Conservation (phyloP, 1,284 basidiomycete species). For the Rhodotorula glutinis region DNA sequence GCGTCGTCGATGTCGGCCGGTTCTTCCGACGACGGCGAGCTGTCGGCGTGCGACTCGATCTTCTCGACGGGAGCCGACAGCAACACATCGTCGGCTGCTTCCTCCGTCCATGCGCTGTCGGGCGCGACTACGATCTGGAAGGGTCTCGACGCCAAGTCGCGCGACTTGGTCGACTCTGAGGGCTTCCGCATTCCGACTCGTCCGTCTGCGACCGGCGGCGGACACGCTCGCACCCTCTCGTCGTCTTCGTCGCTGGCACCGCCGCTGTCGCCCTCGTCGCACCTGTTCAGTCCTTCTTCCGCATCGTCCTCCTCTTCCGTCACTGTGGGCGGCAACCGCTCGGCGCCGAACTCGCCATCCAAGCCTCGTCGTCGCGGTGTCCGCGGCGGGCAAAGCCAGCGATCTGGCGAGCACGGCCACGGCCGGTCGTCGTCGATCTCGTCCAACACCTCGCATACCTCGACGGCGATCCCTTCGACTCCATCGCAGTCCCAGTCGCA, state of each 20-base stretch:
- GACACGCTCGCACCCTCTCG: slow-evolving; percentile 10
- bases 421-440: slow-evolving; percentile 30
- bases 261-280: slow-evolving; percentile 26
- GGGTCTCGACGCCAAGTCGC: slow-evolving; percentile 22
- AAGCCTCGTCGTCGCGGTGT: slow-evolving; percentile 40
- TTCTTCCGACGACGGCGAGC: slow-evolving; percentile 25
- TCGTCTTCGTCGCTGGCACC: slow-evolving; percentile 12
- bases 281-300: not conserved
- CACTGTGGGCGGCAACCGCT: slow-evolving; percentile 14
- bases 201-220: not conserved
- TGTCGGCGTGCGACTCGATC: slow-evolving; percentile 31
- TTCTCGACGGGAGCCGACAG: slow-evolving; percentile 26
- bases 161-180: slow-evolving; percentile 25
- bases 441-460: slow-evolving; percentile 30
- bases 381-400: slow-evolving; percentile 32
- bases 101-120: slow-evolving; percentile 4
- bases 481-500: slow-evolving; percentile 8
- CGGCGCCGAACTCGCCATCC: slow-evolving; percentile 30
- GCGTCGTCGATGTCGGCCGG: slow-evolving; percentile 19
- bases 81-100: slow-evolving; percentile 13
- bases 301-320: not conserved
- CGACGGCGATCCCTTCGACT: slow-evolving; percentile 23
- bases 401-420: slow-evolving; percentile 5
- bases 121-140: slow-evolving; percentile 23
- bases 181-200: slow-evolving; percentile 29